These are phyloP conservation scores for Macrophomina tecta DNA, from an alignment of 2,329 filamentous ascomycete genomes.

Conservation along the genomic window DNA sequence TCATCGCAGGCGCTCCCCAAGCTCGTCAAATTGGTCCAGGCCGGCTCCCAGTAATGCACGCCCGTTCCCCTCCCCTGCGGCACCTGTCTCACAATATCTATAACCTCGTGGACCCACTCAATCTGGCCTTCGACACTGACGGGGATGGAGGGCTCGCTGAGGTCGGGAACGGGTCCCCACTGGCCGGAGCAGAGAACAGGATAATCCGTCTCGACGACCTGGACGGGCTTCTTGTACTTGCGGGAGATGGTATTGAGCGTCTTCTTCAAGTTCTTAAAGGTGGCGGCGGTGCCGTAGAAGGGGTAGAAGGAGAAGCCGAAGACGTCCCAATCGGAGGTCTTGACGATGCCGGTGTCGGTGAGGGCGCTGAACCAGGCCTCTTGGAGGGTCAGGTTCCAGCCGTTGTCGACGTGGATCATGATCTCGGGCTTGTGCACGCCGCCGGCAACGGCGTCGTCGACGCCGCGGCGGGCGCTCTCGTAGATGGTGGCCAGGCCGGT, in stretches of 20 bases:
- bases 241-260: conserved; percentile 65
- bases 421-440: conserved; percentile 63
- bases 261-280: conserved; percentile 61
- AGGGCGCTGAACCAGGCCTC: conserved; percentile 57
- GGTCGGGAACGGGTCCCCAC: conserved; percentile 41
- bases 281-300: conserved; percentile 68
- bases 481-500: conserved; percentile 69
- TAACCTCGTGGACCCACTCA: conserved; percentile 66
- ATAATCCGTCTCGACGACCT: conserved; percentile 75
- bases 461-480: conserved; percentile 66
- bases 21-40: conserved; percentile 69
- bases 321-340: conserved; percentile 67
- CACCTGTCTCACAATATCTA: conserved; percentile 60
- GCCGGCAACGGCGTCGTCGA: conserved; percentile 66
- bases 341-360: conserved; percentile 63
- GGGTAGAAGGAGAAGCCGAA: conserved; percentile 78
- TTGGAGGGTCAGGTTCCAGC: conserved; percentile 72
- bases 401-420: conserved; percentile 77
- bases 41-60: conserved; percentile 77
- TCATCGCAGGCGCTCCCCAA: conserved; percentile 58
- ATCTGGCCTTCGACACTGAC: conserved; percentile 67
- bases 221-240: conserved; percentile 68
- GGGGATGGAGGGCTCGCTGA: conserved; percentile 67
- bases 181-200: conserved; percentile 66
- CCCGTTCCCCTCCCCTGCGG: conserved; percentile 59